phyloP scores from a whole-genome alignment of 106 monocot species.

The Vanilla planifolia region DNA sequence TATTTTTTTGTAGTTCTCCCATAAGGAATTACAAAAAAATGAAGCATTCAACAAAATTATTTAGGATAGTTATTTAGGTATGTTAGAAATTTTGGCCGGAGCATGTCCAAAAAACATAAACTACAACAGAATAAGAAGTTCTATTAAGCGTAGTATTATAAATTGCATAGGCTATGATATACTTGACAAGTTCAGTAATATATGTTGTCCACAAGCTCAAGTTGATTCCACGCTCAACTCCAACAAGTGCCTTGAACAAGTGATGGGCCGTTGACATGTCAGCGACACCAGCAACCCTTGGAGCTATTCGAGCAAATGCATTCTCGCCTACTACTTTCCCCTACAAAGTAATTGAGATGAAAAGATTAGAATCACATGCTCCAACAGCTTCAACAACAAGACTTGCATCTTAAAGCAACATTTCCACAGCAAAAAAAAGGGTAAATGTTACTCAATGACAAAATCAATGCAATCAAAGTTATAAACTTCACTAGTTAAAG shows the following conservation, averaged over 20 bases:
- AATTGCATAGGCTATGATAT: conserved; percentile 17
- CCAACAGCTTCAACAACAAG: not conserved
- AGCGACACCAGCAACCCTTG: conserved; percentile 72
- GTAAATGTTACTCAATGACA: not conserved
- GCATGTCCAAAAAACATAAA: not conserved
- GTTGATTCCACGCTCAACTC: conserved; percentile 64
- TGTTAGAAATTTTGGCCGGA: too few relatives aligned
- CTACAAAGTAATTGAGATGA: conserved; percentile 24
- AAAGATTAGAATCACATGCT: not conserved
- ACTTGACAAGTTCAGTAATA: conserved; percentile 88
- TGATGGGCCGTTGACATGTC: conserved; percentile 77
- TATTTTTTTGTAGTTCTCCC: too few relatives aligned
- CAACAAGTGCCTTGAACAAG: conserved; percentile 80
- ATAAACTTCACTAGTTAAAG: not conserved
- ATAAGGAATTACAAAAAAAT: too few relatives aligned
- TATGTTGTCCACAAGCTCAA: conserved; percentile 77
- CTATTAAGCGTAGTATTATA: not conserved
- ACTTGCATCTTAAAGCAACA: not conserved
- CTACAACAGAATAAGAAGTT: not conserved
- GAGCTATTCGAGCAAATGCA: conserved; percentile 88
- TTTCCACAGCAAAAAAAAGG: not conserved
- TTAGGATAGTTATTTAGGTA: too few relatives aligned
- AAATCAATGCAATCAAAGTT: not conserved
- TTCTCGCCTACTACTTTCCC: conserved; percentile 60
- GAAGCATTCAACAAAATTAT: too few relatives aligned